Conservation (phyloP, 495 filamentous ascomycete genomes). For the Penicillium mononematosum region DNA sequence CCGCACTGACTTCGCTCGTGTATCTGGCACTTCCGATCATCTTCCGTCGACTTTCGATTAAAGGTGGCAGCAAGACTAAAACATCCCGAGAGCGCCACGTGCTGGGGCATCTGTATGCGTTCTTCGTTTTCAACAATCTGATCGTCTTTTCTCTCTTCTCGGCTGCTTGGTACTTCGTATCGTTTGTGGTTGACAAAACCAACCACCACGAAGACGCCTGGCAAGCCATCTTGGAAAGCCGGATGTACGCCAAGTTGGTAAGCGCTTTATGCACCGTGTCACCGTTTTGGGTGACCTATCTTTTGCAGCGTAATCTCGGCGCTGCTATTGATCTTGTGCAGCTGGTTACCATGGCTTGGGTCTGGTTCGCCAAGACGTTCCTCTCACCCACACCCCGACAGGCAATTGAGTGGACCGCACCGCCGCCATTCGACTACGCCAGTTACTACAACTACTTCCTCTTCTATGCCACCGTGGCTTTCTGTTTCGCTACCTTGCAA, state of each 20-base stretch:
- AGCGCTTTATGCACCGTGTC: conserved; percentile 72
- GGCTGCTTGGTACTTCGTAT: conserved; percentile 69
- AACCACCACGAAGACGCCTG: conserved; percentile 56
- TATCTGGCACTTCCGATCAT: conserved; percentile 87
- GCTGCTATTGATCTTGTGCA: conserved; percentile 88
- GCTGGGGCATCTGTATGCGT: conserved; percentile 84
- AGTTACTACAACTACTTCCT: conserved; percentile 95
- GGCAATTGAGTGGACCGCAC: conserved; percentile 90
- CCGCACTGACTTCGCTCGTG: conserved; percentile 82
- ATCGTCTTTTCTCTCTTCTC: conserved; percentile 90
- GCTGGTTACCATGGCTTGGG: conserved; percentile 72
- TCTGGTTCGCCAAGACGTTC: conserved; percentile 80
- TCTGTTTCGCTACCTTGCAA: conserved; percentile 84
- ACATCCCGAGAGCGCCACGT: conserved; percentile 93
- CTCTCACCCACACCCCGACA: conserved; percentile 86
- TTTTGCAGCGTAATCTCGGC: conserved; percentile 88
- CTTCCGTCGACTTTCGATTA: conserved; percentile 79
- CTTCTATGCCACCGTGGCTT: conserved; percentile 85
- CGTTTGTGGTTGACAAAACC: conserved; percentile 58
- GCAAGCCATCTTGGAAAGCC: conserved; percentile 61
- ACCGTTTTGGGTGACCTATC: conserved; percentile 90
- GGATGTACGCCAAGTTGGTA: conserved; percentile 62
- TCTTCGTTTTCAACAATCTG: conserved; percentile 98
- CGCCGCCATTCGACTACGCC: conserved; percentile 89
- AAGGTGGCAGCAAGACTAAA: conserved; percentile 83